phyloP scores from a whole-genome alignment of 306 rosid species.

The Mucuna pruriens region DNA sequence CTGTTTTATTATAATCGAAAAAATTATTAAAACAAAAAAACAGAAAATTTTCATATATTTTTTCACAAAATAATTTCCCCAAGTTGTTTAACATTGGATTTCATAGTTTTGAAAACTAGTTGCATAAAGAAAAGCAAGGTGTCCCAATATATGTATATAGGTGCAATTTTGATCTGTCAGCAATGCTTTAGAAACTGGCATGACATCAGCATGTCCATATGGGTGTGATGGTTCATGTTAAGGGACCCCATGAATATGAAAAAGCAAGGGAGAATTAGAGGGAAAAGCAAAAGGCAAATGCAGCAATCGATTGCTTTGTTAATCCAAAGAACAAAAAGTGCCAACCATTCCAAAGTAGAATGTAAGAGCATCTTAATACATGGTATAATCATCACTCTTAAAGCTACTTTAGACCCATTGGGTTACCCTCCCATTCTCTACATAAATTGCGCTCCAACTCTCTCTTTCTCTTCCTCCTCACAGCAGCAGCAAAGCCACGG shows the following conservation, averaged over 20 bases:
- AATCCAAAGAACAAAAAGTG: constrained; percentile 56
- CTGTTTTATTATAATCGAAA: background rate
- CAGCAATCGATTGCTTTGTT: constrained; percentile 51
- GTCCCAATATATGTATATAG: background rate
- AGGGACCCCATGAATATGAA: constrained; percentile 31
- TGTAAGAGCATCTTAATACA: constrained; percentile 63
- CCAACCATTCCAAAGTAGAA: constrained; percentile 65
- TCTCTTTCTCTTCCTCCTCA: constrained; percentile 43
- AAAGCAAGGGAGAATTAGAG: constrained; percentile 33
- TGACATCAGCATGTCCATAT: constrained; percentile 34
- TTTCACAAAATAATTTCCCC: background rate
- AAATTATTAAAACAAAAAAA: background rate
- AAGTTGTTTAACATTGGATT: background rate
- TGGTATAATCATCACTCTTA: constrained; percentile 67
- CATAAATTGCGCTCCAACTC: constrained; percentile 36
- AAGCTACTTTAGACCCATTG: constrained; percentile 66
- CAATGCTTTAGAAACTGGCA: constrained; percentile 5
- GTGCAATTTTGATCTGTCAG: background rate
- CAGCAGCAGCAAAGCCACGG: constrained; percentile 51
- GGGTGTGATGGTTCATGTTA: constrained; percentile 7
- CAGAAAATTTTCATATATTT: background rate
- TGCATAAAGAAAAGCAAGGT: background rate
- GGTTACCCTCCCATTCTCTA: constrained; percentile 31
- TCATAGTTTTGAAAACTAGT: background rate
- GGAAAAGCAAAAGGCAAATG: constrained; percentile 36